Percentiles rank a stretch among this genome's conserved stretches.
Evolutionary conservation across 345 rosid species (phyloP).

Genomic region (Isatis tinctoria): DNA sequence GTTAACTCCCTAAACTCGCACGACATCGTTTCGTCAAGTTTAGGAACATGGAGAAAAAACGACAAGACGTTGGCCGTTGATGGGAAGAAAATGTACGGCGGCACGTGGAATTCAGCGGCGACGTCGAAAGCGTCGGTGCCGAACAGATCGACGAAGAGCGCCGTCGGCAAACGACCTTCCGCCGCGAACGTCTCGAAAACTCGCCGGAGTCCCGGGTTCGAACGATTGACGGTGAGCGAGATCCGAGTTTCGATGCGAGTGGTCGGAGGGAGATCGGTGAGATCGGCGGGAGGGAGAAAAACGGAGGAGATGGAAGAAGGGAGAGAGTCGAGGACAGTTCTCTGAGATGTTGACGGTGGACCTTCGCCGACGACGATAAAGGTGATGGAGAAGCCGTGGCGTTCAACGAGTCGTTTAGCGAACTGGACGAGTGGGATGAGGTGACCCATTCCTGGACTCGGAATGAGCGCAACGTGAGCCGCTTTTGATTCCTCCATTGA

Average conservation of each 20-base stretch:
- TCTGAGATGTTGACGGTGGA: slow-evolving; percentile 48
- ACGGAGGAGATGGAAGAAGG: slow-evolving; percentile 44
- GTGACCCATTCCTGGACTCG: slow-evolving; percentile 85
- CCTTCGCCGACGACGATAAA: slow-evolving; percentile 49
- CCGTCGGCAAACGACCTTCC: slow-evolving; percentile 29
- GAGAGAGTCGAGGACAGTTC: slow-evolving; percentile 42
- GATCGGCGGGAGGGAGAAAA: slow-evolving; percentile 49
- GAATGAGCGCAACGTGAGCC: slow-evolving; percentile 47
- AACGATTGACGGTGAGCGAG: slow-evolving; percentile 48
- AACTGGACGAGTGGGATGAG: slow-evolving; percentile 67
- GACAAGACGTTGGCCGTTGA: slow-evolving; percentile 52
- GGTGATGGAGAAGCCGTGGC: slow-evolving; percentile 41
- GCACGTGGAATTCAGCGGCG: slow-evolving; percentile 45
- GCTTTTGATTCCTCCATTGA: slow-evolving; percentile 37
- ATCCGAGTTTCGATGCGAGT: slow-evolving; percentile 44
- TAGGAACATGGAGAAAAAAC: slow-evolving; percentile 41
- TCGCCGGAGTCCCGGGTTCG: slow-evolving; percentile 45
- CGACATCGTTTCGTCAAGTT: slow-evolving; percentile 46
- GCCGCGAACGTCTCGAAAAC: slow-evolving; percentile 29
- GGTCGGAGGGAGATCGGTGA: slow-evolving; percentile 34
- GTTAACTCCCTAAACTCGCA: slow-evolving; percentile 57
- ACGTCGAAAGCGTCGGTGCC: slow-evolving; percentile 70
- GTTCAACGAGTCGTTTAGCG: slow-evolving; percentile 48
- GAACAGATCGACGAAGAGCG: slow-evolving; percentile 57
- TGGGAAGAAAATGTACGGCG: slow-evolving; percentile 51